These are phyloP conservation scores for Diaporthe ilicicola DNA, from an alignment of 2,329 filamentous ascomycete genomes.

Conservation along the genomic window DNA sequence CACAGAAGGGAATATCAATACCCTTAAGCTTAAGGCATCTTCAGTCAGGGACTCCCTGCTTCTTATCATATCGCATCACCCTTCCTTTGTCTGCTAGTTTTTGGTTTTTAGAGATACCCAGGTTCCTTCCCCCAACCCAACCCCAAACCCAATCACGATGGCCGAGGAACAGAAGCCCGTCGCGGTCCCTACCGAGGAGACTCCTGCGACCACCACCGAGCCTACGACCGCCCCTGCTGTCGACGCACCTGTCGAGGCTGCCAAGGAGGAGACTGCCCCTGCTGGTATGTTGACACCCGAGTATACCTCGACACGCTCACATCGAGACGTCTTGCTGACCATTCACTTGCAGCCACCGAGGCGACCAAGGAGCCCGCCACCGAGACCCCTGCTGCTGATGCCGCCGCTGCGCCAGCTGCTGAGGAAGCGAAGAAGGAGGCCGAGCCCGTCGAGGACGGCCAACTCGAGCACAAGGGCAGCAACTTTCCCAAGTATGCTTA, in stretches of 20 bases:
- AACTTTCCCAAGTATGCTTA: constrained; percentile 82
- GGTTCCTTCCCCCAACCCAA: constrained; percentile 36
- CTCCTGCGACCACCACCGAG: constrained; percentile 42
- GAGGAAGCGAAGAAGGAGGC: constrained; percentile 55
- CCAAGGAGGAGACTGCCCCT: constrained; percentile 30
- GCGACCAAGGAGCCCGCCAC: constrained; percentile 45
- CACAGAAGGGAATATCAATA: constrained; percentile 20
- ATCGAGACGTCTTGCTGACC: neutral
- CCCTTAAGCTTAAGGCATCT: constrained; percentile 21
- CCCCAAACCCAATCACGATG: constrained; percentile 61
- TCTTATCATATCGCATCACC: neutral
- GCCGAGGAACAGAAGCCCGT: constrained; percentile 77
- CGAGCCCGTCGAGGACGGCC: constrained; percentile 75
- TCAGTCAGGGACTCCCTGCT: constrained; percentile 22
- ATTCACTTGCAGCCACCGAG: constrained; percentile 33
- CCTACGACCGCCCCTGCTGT: constrained; percentile 40
- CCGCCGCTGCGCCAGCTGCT: constrained; percentile 44
- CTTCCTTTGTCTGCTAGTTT: constrained; percentile 32
- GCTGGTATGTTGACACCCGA: constrained; percentile 28
- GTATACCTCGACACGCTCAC: neutral
- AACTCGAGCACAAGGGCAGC: constrained; percentile 89
- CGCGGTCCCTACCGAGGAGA: constrained; percentile 64
- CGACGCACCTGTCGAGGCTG: constrained; percentile 35
- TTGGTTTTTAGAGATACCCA: constrained; percentile 60
- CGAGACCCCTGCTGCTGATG: constrained; percentile 50